Evolutionary conservation across 2,329 filamentous ascomycete genomes (phyloP).

Genomic region (Dichotomopilus funicola): DNA sequence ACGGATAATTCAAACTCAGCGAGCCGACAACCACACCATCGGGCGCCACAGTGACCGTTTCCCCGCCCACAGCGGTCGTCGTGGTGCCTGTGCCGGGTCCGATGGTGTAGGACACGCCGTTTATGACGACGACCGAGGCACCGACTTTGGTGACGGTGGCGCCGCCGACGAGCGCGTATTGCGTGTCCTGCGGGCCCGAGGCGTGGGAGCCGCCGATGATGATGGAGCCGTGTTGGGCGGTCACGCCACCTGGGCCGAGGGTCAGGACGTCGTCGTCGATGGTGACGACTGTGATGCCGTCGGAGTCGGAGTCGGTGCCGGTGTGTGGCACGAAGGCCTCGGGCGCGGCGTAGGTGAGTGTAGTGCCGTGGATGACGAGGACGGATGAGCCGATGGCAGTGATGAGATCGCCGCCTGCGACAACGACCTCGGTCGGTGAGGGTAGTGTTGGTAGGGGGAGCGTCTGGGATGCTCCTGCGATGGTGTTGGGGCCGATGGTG

Average conservation of each 20-base stretch:
- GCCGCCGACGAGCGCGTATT: slow-evolving; percentile 45
- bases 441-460: slow-evolving; percentile 32
- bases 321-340: not conserved
- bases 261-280: slow-evolving; percentile 39
- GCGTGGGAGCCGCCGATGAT: slow-evolving; percentile 39
- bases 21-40: slow-evolving; percentile 41
- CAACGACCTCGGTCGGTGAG: slow-evolving; percentile 37
- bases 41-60: slow-evolving; percentile 47
- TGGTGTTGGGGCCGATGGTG: slow-evolving; percentile 39
- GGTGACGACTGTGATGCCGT: slow-evolving; percentile 8
- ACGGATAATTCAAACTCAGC: slow-evolving; percentile 40
- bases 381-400: slow-evolving; percentile 41
- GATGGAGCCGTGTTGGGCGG: slow-evolving; percentile 32
- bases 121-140: slow-evolving; percentile 43
- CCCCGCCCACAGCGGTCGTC: slow-evolving; percentile 41
- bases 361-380: slow-evolving; percentile 35
- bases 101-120: slow-evolving; percentile 45
- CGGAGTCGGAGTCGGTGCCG: too few relatives aligned
- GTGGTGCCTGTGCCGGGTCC: slow-evolving; percentile 36
- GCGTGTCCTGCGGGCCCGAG: slow-evolving; percentile 29
- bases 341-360: slow-evolving; percentile 40
- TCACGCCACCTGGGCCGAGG: slow-evolving; percentile 31
- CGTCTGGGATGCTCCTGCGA: slow-evolving; percentile 30
- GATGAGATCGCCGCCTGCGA: slow-evolving; percentile 40
- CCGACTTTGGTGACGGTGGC: slow-evolving; percentile 46